Base-by-base conservation (phyloP, 345 rosid genomes). In the Rhizophora apiculata region DNA sequence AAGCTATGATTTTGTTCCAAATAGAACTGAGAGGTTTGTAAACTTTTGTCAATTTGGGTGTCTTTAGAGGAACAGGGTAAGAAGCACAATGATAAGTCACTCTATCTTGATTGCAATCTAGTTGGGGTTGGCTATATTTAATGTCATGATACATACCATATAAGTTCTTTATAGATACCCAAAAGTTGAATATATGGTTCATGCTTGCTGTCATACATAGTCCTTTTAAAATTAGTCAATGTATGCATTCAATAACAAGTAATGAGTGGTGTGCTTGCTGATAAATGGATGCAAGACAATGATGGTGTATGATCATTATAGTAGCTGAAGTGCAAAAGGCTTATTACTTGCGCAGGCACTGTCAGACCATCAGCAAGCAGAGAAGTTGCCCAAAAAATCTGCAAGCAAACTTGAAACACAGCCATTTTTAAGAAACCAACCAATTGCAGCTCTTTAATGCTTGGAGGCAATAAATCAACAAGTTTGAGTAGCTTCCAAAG, bases 371-470 rank as follows among this genome's bases (percentile, higher is more conserved):
- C 72, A 19, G 80, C 80, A 64, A 76, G 80, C 72, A 71, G 57
- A 34, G 80, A 76, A 36, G 80, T 61, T 32, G 80, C 68, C 64
- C 62, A 15, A 72, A 72, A 72, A 27, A 67, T 67, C 69, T 71
- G 80, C 71, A 71, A 66, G 69, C 76, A 76, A 62, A 76, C 72
- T 64, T 76, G 76, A 67, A 76, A 76, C 48, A 76, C 76, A 53
- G 76, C 76, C 80, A 27, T 67, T 67, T 63, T 76, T 67, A 49
- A 76, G 75, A 39, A 71, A 76, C 8, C 68, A 72, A 34, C 76
- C 60, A 57, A 62, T 59, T 76, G 72, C 27, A 76, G 80, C 34
- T 76, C 72, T 54, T 63, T 30, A 26, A 67, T 20, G 60, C 65
- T 67, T n/a, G 80, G 72, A 37, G 80, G 74, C 39, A 76, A 63